Percentiles rank a stretch among this genome's conserved stretches.
These are phyloP conservation scores for Aspergillus niger DNA, from an alignment of 2,329 filamentous ascomycete species.

Conservation along the genomic window DNA sequence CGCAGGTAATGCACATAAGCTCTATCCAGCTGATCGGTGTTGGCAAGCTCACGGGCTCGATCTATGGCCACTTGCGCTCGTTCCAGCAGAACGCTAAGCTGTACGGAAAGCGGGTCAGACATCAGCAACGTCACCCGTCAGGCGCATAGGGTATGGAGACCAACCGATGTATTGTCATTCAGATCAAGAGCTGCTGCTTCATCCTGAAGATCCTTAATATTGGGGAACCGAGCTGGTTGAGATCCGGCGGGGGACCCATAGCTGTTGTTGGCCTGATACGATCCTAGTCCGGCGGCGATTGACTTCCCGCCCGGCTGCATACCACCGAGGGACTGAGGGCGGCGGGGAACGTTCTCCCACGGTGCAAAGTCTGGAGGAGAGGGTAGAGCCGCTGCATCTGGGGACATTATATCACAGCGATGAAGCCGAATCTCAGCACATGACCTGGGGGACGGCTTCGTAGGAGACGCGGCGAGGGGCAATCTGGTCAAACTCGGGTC, in stretches of 20 bases:
- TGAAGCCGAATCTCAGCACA: slow-evolving; percentile 27
- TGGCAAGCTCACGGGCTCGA: slow-evolving; percentile 33
- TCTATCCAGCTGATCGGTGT: slow-evolving; percentile 58
- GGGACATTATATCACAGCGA: slow-evolving; percentile 37
- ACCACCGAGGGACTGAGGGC: slow-evolving; percentile 31
- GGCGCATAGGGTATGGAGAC: slow-evolving; percentile 8
- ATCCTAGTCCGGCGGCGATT: slow-evolving; percentile 24
- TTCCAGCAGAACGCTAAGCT: slow-evolving; percentile 39
- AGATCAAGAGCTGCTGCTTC: slow-evolving; percentile 38
- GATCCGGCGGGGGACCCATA: slow-evolving; percentile 17
- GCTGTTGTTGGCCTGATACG: slow-evolving; percentile 28
- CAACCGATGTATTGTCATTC: slow-evolving; percentile 36
- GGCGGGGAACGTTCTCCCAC: slow-evolving; percentile 31
- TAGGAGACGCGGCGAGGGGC: slow-evolving; percentile 3
- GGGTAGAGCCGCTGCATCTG: slow-evolving; percentile 41
- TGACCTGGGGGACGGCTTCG: slow-evolving; percentile 19
- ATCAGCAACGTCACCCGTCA: neutral
- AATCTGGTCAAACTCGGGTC: slow-evolving; percentile 5
- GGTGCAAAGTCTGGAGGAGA: slow-evolving; percentile 37
- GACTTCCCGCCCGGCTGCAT: slow-evolving; percentile 32
- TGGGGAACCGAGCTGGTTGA: slow-evolving; percentile 35
- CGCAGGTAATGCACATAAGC: slow-evolving; percentile 84
- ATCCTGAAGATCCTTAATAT: slow-evolving; percentile 46
- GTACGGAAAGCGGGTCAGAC: slow-evolving; percentile 20
- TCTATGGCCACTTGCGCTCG: slow-evolving; percentile 41